Conservation (phyloP, 2,329 filamentous ascomycete genomes). For the Diaporthe sp. region DNA sequence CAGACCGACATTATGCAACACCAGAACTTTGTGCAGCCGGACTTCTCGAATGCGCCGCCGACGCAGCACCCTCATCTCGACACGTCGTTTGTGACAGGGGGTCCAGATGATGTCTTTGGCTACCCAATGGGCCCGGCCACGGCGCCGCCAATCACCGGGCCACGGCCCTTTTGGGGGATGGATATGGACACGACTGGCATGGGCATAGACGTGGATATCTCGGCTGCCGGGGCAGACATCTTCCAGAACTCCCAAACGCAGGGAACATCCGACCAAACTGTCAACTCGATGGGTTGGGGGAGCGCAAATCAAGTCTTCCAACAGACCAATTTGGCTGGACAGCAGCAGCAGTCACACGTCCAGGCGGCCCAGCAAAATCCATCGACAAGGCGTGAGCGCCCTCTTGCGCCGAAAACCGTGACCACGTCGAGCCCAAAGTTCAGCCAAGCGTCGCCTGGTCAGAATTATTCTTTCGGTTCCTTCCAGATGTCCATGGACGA, state of each 20-base stretch:
- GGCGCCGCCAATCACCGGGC: slow-evolving; percentile 55
- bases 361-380: slow-evolving; percentile 40
- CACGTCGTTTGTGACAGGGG: slow-evolving; percentile 51
- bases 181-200: slow-evolving; percentile 54
- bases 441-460: slow-evolving; percentile 38
- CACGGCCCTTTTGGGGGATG: slow-evolving; percentile 68
- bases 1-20: slow-evolving; percentile 64
- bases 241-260: slow-evolving; percentile 51
- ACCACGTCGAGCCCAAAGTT: slow-evolving; percentile 45
- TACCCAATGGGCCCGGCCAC: slow-evolving; percentile 68
- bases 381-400: slow-evolving; percentile 54
- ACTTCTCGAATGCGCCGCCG: slow-evolving; percentile 61
- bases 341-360: slow-evolving; percentile 37
- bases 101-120: slow-evolving; percentile 65
- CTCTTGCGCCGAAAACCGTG: slow-evolving; percentile 62
- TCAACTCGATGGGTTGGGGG: slow-evolving; percentile 68
- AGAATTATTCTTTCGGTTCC: slow-evolving; percentile 49
- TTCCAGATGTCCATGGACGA: slow-evolving; percentile 60
- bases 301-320: slow-evolving; percentile 66
- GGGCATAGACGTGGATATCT: slow-evolving; percentile 53
- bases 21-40: slow-evolving; percentile 62
- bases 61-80: slow-evolving; percentile 61
- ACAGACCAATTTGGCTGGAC: slow-evolving; percentile 50
- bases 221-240: slow-evolving; percentile 53
- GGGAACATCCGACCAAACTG: slow-evolving; percentile 52